These are phyloP conservation scores for Schizonepeta tenuifolia DNA, from an alignment of 257 asterid species.

Conservation along the genomic window DNA sequence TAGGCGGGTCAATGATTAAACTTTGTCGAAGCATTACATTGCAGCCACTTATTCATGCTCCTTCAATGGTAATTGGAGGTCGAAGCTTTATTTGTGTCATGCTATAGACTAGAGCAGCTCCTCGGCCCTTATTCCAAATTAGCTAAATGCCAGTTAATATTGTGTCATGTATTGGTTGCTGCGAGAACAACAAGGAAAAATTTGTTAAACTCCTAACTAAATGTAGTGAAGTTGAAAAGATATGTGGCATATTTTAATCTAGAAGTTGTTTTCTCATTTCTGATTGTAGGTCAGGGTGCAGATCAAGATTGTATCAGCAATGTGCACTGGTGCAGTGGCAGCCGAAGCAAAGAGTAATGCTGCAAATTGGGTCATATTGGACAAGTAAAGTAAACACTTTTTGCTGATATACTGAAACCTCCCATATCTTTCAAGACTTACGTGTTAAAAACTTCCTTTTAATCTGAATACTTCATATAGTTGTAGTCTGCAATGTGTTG, in stretches of 20 bases:
- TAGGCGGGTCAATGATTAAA: no score
- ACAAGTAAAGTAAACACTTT: conserved; percentile 72
- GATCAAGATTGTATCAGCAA: conserved; percentile 73
- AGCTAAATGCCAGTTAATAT: background rate
- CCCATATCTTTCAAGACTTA: background rate
- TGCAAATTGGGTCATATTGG: conserved; percentile 87
- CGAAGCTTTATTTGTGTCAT: no score
- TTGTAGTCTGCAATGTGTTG: background rate
- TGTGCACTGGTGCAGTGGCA: conserved; percentile 67
- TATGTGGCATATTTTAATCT: conserved; percentile 22
- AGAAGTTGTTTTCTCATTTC: conserved; percentile 23
- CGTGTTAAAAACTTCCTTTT: background rate
- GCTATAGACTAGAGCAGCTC: conserved; percentile 5
- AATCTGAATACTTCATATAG: background rate
- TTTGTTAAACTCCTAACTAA: background rate
- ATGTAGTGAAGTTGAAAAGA: background rate
- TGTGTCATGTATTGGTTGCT: background rate
- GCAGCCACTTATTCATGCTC: no score
- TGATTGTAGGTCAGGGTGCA: conserved; percentile 72
- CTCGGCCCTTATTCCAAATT: background rate
- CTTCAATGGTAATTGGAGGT: no score
- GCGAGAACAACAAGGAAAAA: background rate
- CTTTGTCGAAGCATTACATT: no score
- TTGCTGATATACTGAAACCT: conserved; percentile 31
- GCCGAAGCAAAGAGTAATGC: conserved; percentile 70